These are phyloP conservation scores for Tubosaeta sp. DNA, from an alignment of 768 basidiomycete species.

Conservation along the genomic window DNA sequence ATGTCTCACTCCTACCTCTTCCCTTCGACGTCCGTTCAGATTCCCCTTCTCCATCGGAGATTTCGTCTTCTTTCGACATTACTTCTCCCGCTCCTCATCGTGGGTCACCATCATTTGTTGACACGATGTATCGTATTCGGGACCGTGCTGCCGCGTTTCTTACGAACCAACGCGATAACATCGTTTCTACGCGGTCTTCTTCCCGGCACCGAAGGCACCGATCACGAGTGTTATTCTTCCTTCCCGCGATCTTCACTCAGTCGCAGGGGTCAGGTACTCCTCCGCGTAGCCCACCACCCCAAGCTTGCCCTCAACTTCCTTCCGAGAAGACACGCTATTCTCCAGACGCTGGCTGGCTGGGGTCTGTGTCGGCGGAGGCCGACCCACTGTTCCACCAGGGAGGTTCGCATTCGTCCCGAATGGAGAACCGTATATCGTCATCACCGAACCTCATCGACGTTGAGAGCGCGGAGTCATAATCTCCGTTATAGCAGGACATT, in stretches of 20 bases:
- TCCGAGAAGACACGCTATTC: conserved; percentile 46
- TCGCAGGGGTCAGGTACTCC: conserved; percentile 29
- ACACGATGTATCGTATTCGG: conserved; percentile 53
- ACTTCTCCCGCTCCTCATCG: conserved; percentile 39
- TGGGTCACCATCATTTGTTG: conserved; percentile 39
- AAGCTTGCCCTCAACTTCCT: conserved; percentile 23
- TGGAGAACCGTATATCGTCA: conserved; percentile 25
- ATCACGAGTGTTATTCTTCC: conserved; percentile 69
- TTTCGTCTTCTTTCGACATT: conserved; percentile 40
- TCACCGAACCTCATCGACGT: conserved; percentile 30
- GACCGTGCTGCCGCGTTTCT: conserved; percentile 49
- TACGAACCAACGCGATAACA: conserved; percentile 34
- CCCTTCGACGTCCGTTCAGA: conserved; percentile 55
- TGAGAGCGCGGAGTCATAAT: conserved; percentile 22
- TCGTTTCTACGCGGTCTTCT: conserved; percentile 43
- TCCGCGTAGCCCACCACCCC: conserved; percentile 31
- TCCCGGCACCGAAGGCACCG: conserved; percentile 44
- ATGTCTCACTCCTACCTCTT: conserved; percentile 55
- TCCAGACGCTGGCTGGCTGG: conserved; percentile 34
- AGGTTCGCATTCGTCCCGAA: conserved; percentile 27
- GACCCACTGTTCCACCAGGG: conserved; percentile 25
- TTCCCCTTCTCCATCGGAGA: conserved; percentile 53
- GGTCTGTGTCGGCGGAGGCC: conserved; percentile 17
- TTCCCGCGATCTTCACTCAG: conserved; percentile 74
- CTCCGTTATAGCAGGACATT: conserved; percentile 6